Percentiles rank a stretch among this genome's conserved stretches.
These are phyloP conservation scores for Phylloporus sp. DNA, from an alignment of 768 basidiomycete genomes.

Conservation along the genomic window DNA sequence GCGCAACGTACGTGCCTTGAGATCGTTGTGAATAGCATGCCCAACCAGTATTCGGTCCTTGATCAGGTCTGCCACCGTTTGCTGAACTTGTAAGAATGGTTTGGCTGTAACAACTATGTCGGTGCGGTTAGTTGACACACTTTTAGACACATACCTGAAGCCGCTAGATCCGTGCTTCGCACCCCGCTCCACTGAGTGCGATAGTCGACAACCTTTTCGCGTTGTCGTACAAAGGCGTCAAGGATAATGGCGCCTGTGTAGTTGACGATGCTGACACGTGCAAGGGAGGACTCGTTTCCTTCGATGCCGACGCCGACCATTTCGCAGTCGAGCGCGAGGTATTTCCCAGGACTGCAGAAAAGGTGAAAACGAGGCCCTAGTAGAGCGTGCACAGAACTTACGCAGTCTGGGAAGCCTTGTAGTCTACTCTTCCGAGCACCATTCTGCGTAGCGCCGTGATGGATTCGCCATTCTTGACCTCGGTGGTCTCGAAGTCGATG, in stretches of 20 bases:
- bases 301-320: constrained; percentile 16
- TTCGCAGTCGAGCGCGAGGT: constrained; percentile 84
- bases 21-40: constrained; percentile 88
- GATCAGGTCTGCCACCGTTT: constrained; percentile 67
- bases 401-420: constrained; percentile 39
- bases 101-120: constrained; percentile 47
- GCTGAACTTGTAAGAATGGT: constrained; percentile 74
- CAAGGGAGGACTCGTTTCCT: constrained; percentile 12
- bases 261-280: constrained; percentile 57
- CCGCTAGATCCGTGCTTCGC: constrained; percentile 63
- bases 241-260: constrained; percentile 74
- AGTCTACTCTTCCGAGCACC: constrained; percentile 44
- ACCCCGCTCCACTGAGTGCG: constrained; percentile 88
- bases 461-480: constrained; percentile 46
- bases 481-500: constrained; percentile 21
- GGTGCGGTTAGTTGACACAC: background rate
- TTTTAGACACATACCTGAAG: constrained; percentile 40
- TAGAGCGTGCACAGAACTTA: constrained; percentile 30
- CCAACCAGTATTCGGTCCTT: constrained; percentile 80
- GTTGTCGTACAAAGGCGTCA: constrained; percentile 82
- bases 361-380: background rate
- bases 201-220: constrained; percentile 89
- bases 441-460: constrained; percentile 43
- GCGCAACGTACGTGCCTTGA: constrained; percentile 46
- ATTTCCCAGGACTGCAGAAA: constrained; percentile 56